These are phyloP conservation scores for Stygiomarasmius scandens DNA, from an alignment of 1,284 basidiomycete genomes.

Conservation along the genomic window DNA sequence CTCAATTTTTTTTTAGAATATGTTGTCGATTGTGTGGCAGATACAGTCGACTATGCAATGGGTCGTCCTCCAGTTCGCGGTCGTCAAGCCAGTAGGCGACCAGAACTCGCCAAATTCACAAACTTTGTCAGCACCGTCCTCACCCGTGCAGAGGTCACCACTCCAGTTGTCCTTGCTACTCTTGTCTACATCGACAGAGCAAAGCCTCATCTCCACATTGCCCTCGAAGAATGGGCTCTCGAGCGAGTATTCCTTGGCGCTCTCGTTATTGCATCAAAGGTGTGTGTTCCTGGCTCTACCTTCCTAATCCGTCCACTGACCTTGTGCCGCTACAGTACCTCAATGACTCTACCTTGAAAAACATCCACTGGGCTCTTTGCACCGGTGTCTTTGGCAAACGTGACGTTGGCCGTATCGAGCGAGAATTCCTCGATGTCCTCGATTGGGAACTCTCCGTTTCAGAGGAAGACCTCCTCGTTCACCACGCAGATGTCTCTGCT, in stretches of 20 bases:
- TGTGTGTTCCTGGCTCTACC: constrained; percentile 35
- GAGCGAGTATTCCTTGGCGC: constrained; percentile 77
- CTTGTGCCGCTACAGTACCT: constrained; percentile 52
- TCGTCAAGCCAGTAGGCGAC: constrained; percentile 46
- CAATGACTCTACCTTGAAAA: constrained; percentile 76
- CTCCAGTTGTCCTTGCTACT: constrained; percentile 61
- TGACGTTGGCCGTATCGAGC: constrained; percentile 75
- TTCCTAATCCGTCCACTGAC: constrained; percentile 13
- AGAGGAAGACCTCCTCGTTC: constrained; percentile 63
- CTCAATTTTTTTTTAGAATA: constrained; percentile 51
- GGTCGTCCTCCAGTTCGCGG: constrained; percentile 56
- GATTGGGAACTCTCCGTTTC: constrained; percentile 67
- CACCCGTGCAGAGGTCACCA: constrained; percentile 64
- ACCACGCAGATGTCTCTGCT: constrained; percentile 52
- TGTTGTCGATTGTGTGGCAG: constrained; percentile 63
- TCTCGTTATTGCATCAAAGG: constrained; percentile 72
- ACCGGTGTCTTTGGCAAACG: constrained; percentile 77
- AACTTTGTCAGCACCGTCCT: constrained; percentile 66
- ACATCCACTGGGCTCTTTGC: constrained; percentile 76
- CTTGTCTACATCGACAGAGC: constrained; percentile 74
- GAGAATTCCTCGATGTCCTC: constrained; percentile 76
- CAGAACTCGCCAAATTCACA: constrained; percentile 57
- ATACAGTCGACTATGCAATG: constrained; percentile 74
- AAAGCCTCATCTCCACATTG: constrained; percentile 72
- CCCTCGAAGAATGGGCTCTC: constrained; percentile 75